Evolutionary conservation across 192 early-diverging fungal species (phyloP).

Genomic region (Coemansia sp.): DNA sequence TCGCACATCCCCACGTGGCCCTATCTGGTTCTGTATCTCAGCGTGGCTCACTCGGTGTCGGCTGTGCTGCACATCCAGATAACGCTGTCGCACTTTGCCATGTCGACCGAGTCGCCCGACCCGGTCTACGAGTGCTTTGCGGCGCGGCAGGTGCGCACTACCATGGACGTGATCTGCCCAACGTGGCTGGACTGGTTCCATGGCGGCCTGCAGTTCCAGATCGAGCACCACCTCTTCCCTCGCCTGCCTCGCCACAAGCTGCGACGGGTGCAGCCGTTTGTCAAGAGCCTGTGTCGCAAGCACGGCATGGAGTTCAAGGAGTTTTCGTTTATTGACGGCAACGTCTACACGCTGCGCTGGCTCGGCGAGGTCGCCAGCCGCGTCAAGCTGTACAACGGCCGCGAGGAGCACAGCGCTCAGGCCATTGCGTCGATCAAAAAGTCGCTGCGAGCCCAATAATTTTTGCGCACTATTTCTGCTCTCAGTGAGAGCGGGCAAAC

Average conservation of each 20-base stretch:
- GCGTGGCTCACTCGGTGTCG: conserved; percentile 79
- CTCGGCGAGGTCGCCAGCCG: conserved; percentile 71
- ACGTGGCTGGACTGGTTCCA: conserved; percentile 96
- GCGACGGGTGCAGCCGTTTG: conserved; percentile 63
- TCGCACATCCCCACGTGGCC: conserved; percentile 68
- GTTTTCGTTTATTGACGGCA: conserved; percentile 81
- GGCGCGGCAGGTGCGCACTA: conserved; percentile 83
- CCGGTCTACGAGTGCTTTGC: conserved; percentile 74
- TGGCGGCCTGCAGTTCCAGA: conserved; percentile 94
- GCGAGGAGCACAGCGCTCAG: conserved; percentile 25
- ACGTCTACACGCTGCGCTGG: conserved; percentile 68
- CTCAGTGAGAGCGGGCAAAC: neutral
- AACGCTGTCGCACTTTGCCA: conserved; percentile 94
- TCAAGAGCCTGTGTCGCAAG: conserved; percentile 70
- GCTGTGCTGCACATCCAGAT: conserved; percentile 93
- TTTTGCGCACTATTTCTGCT: neutral
- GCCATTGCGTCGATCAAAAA: neutral
- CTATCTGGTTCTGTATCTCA: conserved; percentile 62
- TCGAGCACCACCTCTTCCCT: conserved; percentile 95
- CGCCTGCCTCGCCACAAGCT: conserved; percentile 90
- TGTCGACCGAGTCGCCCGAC: conserved; percentile 76
- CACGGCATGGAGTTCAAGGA: conserved; percentile 77
- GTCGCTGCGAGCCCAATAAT: neutral
- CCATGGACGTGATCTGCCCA: conserved; percentile 96
- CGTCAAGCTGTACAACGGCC: conserved; percentile 46